Evolutionary conservation across 805 yeast genomes (phyloP).

Genomic region (Helenozyma baotianmanensis): DNA sequence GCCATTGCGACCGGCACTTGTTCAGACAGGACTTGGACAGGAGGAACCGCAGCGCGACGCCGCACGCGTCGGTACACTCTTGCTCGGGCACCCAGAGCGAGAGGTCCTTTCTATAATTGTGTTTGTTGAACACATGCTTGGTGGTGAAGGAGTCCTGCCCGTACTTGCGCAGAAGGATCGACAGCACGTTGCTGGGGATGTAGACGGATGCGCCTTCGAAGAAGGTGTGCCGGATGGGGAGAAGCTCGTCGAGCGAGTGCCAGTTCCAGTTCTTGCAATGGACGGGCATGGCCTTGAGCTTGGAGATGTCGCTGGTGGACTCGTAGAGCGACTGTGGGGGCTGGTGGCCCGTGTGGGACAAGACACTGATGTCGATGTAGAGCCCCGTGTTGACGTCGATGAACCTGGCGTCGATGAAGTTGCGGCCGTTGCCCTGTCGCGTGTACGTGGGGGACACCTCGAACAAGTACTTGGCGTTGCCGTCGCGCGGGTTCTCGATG

Average conservation of each 20-base stretch:
- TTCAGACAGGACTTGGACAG: too few relatives aligned
- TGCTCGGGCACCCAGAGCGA: conserved; percentile 45
- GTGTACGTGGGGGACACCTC: conserved; percentile 20
- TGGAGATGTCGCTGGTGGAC: conserved; percentile 2
- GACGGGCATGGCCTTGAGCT: conserved; percentile 18
- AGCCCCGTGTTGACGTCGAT: conserved; percentile 36
- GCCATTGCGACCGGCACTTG: conserved; percentile 8
- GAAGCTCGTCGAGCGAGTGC: conserved; percentile 32
- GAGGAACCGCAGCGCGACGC: conserved; percentile 12
- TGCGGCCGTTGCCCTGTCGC: conserved; percentile 17
- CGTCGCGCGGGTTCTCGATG: conserved; percentile 14
- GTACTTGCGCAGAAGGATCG: conserved; percentile 28
- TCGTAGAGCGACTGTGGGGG: conserved; percentile 5
- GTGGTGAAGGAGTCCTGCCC: conserved; percentile 27
- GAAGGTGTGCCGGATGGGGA: conserved; percentile 32
- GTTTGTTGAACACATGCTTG: conserved; percentile 22
- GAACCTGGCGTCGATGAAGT: conserved; percentile 17
- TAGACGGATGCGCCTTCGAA: conserved; percentile 35
- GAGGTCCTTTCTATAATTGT: conserved; percentile 40
- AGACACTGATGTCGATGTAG: conserved; percentile 19
- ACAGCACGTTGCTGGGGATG: conserved; percentile 30
- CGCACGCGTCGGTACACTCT: conserved; percentile 25
- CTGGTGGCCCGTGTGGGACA: conserved; percentile 9
- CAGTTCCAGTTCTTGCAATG: conserved; percentile 39
- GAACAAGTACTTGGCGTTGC: conserved; percentile 17